Base-by-base conservation (phyloP, 1,284 basidiomycete species). In the Cryptococcus depauperatus region DNA sequence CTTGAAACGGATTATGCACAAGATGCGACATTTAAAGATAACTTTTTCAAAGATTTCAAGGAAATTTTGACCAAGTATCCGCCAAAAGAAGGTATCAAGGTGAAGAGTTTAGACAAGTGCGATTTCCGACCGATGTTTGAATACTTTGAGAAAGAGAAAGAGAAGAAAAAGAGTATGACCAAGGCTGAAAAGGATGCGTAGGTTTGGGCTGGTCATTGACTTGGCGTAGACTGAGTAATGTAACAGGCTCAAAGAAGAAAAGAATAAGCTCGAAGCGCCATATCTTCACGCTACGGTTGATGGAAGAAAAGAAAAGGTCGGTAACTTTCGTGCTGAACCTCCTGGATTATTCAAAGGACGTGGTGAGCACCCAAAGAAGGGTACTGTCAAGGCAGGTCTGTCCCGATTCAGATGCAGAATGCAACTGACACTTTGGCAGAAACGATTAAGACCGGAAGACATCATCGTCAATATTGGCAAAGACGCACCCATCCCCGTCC, bases 281-380 rank as follows among this genome's bases (percentile, higher is more conserved):
- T 97, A 90, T 70, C 82, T 81, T 35, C 78, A 78, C 29, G 97
- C 93, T 68, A 61, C 83, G 13, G 81, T 99, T 35, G 91, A 99
- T 62, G 93, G 92, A 19, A 81, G 91, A 44, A 92, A 91, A 71
- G 95, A 99, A 74, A 96, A 95, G 69, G 82, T 96, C 43, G 95
- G 95, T 46, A 98, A 98, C 74, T 97, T 98, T 76, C 81, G 91
- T 56, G 83, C 97, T 41, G 95, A 99, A 77, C 95, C 95, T 64
- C 95, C 95, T 16, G 90, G 91, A 34, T 75, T 98, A 35, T 99
- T 98, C 75, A 78, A 93, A 70, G 95, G 95, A 49, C 91, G 95
- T 56, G 95, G 95, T 48, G 90, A 96, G 60, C 95, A 99, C 71
- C 95, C 95, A 1, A 92, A 87, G 76, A 97, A 96, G 69, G 95